Percentiles rank a stretch among this genome's conserved stretches.
These are phyloP conservation scores for Rhizopus sp. DNA, from an alignment of 371 early-diverging fungal species.

Conservation along the genomic window DNA sequence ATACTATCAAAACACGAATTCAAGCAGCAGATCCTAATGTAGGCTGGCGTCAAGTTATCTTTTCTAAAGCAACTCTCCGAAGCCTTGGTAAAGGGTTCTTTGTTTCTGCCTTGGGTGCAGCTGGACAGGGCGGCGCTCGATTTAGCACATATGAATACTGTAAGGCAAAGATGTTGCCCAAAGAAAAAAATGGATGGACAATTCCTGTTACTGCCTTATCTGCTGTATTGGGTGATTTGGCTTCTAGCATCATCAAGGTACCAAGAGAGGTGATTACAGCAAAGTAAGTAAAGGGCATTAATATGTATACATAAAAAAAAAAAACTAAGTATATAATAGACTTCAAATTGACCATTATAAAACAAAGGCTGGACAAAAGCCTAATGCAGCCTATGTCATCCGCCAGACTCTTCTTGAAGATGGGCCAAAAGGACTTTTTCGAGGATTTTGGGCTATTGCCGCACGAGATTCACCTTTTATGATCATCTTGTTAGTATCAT, in stretches of 20 bases:
- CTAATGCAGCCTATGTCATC: conserved; percentile 53
- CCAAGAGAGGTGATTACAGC: conserved; percentile 87
- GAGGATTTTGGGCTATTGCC: conserved; percentile 80
- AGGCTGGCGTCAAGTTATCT: conserved; percentile 46
- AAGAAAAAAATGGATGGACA: conserved; percentile 23
- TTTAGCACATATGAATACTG: conserved; percentile 79
- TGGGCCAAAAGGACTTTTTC: conserved; percentile 72
- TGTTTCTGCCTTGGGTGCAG: conserved; percentile 71
- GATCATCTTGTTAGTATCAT: conserved; percentile 79
- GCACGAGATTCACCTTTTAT: conserved; percentile 84
- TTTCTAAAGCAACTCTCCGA: conserved; percentile 54
- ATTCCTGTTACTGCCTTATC: conserved; percentile 72
- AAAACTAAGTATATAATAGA: conserved; percentile 20
- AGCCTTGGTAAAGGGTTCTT: conserved; percentile 70
- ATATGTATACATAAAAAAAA: too few relatives aligned
- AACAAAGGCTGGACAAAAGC: conserved; percentile 23
- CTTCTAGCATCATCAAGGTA: conserved; percentile 79
- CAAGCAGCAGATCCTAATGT: conserved; percentile 53
- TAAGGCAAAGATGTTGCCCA: conserved; percentile 61
- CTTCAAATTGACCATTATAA: conserved; percentile 72
- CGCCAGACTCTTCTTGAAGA: conserved; percentile 62
- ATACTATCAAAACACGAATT: conserved; percentile 70
- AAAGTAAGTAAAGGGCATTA: conserved; percentile 18
- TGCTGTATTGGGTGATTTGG: conserved; percentile 77
- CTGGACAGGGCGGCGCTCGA: conserved; percentile 77